These are phyloP conservation scores for Penicillium pulvis DNA, from an alignment of 495 filamentous ascomycete genomes.

Conservation along the genomic window DNA sequence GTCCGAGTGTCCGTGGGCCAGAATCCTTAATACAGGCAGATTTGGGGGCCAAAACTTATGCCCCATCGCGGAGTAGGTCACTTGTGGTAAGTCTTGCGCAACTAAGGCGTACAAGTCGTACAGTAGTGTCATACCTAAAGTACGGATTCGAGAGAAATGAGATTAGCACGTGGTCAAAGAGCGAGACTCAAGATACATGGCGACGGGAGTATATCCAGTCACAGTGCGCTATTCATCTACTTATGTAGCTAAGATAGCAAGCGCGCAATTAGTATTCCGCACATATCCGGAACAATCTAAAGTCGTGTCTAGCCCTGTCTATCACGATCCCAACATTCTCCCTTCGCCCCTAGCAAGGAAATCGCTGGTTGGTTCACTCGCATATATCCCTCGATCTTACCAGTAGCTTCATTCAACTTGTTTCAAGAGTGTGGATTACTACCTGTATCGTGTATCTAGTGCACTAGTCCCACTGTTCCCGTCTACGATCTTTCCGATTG, in stretches of 20 bases:
- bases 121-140: background rate
- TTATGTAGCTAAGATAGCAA: no score
- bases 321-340: background rate
- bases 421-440: no score
- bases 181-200: no score
- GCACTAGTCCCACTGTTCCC: background rate
- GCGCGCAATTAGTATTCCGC: no score
- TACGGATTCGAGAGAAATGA: background rate
- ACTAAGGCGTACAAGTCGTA: background rate
- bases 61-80: background rate
- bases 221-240: background rate
- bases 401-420: no score
- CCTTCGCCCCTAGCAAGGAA: background rate
- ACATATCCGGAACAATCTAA: background rate
- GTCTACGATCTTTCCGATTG: slow-evolving; percentile 1
- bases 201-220: background rate
- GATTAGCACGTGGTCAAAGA: background rate
- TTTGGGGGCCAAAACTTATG: background rate
- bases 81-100: background rate
- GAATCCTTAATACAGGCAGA: background rate
- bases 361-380: background rate
- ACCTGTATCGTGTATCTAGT: background rate
- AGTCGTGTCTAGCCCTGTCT: background rate
- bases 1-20: slow-evolving; percentile 12
- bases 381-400: background rate